Evolutionary conservation across 2,329 filamentous ascomycete species (phyloP).

Genomic region (Trichoderma oligosporum): DNA sequence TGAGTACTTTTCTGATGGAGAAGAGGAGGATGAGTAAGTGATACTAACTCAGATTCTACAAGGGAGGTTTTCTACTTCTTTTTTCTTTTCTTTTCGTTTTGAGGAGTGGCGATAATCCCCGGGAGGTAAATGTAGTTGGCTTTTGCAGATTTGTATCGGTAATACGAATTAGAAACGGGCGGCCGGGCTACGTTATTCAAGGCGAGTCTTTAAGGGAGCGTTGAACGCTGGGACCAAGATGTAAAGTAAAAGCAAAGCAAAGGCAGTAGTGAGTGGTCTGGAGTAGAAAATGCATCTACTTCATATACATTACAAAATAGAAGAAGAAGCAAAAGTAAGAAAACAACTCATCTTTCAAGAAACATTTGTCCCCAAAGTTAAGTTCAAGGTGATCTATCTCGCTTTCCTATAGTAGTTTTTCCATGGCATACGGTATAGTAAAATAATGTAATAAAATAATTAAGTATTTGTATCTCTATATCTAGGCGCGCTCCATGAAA

Average conservation of each 20-base stretch:
- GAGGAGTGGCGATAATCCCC: background rate
- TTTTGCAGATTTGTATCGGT: slow-evolving; percentile 9
- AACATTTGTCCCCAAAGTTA: no score
- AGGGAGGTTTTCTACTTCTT: no score
- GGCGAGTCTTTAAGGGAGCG: background rate
- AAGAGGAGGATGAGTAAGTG: slow-evolving; percentile 38
- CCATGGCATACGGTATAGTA: no score
- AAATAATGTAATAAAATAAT: no score
- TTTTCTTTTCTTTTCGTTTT: no score
- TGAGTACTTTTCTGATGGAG: slow-evolving; percentile 71
- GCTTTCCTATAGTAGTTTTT: no score
- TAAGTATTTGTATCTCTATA: no score
- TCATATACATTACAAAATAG: background rate
- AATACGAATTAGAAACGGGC: slow-evolving; percentile 12
- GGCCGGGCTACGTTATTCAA: background rate
- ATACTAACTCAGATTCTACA: background rate
- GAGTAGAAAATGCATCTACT: background rate
- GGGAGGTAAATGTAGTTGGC: background rate
- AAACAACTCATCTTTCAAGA: no score
- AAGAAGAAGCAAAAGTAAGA: background rate
- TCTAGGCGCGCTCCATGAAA: no score
- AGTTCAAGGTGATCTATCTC: no score
- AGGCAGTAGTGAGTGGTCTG: background rate
- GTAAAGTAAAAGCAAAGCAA: background rate
- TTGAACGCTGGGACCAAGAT: background rate